Evolutionary conservation across 176 grass and related monocot genomes (phyloP), one percentile per base, ranked within the genome.

Genomic region (Thalia dealbata): DNA sequence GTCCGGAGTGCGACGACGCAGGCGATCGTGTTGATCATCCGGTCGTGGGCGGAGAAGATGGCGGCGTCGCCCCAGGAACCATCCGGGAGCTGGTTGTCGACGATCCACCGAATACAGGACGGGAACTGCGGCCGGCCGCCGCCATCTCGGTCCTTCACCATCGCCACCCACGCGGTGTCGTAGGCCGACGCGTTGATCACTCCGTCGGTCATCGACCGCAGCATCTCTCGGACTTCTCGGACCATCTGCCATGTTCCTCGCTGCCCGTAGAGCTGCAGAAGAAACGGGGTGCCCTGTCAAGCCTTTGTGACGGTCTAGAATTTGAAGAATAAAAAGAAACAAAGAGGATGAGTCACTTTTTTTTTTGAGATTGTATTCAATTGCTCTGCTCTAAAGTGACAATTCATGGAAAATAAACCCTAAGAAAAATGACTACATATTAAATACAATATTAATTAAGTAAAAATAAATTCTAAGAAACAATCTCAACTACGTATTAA

Each of bases 151-250:
- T 59, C 60, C 28, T 78, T 73, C 63, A 92, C 79, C 29, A 88
- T 62, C 2, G 85, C 82, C 28, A 92, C 78, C 85, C 89, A 92
- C 30, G 85, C 83, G 0, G 89, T 92, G 80, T 92, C 89, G 14
- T 92, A 92, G 1, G 85, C 65, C 10, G 89, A 88, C 4, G 83
- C 14, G 19, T 35, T 88, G 50, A 83, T 85, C 61, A 87, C 64
- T 28, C 85, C 85, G 27, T 82, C 79, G 2, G 45, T 26, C 8
- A 80, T 82, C 2, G 79, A 70, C 13, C 32, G 54, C 30, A 78
- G 38, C 48, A 60, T 61, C 26, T 29, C 42, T 52, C 32, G 82
- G 50, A 91, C 73, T 19, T 50, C 61, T 2, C 42, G 55, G 18
- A 82, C 61, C 70, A 52, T 52, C 24, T 25, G 13, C 48, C 70